These are phyloP conservation scores for Penicillium brevicompactum DNA, from an alignment of 2,329 filamentous ascomycete genomes.

Conservation along the genomic window DNA sequence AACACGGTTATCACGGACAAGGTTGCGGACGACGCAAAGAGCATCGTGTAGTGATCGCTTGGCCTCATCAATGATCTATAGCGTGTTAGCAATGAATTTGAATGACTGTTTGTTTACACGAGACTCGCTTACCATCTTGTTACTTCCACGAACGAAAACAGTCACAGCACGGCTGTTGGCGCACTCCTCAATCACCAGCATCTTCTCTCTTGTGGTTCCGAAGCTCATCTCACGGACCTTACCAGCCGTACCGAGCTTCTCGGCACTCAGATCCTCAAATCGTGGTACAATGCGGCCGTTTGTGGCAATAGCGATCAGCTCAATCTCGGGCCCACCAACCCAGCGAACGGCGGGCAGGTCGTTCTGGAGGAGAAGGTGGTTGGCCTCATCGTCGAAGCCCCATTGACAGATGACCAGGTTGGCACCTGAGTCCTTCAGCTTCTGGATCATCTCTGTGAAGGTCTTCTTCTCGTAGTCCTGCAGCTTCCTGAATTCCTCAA, in stretches of 20 bases:
- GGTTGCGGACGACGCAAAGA: constrained; percentile 93
- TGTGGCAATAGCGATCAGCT: constrained; percentile 96
- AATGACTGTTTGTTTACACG: not conserved
- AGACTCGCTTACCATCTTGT: constrained; percentile 84
- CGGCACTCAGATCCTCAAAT: constrained; percentile 88
- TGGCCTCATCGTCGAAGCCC: constrained; percentile 99
- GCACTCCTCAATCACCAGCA: constrained; percentile 99
- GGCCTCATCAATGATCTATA: constrained; percentile 94
- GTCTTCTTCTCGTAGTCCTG: constrained; percentile 95
- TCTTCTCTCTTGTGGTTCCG: constrained; percentile 97
- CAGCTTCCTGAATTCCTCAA: constrained; percentile 97
- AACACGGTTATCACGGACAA: constrained; percentile 93
- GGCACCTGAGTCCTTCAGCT: constrained; percentile 95
- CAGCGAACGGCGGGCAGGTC: constrained; percentile 92
- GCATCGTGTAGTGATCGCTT: constrained; percentile 97
- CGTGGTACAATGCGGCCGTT: constrained; percentile 96
- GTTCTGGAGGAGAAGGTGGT: constrained; percentile 95
- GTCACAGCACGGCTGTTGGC: constrained; percentile 97
- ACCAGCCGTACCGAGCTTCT: constrained; percentile 89
- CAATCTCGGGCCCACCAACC: constrained; percentile 97
- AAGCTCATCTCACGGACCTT: constrained; percentile 94
- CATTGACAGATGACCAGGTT: constrained; percentile 99
- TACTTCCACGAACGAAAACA: constrained; percentile 93
- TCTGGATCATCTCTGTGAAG: constrained; percentile 97
- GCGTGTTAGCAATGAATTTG: constrained; percentile 10